These are phyloP conservation scores for Phytophthora megakarya DNA, from an alignment of 352 stramenopile species.

Conservation along the genomic window DNA sequence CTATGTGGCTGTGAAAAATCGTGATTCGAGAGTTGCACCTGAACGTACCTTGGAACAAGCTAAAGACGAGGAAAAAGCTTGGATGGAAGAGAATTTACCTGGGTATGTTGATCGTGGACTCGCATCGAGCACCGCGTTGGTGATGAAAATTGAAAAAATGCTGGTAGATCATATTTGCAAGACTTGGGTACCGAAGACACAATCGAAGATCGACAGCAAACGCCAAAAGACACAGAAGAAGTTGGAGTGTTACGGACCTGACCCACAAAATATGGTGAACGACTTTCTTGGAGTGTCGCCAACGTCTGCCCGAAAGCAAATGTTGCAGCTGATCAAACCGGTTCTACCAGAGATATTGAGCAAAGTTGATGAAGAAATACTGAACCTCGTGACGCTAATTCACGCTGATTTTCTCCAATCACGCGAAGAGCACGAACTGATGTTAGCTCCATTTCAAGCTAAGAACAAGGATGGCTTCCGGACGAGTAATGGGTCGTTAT, in stretches of 20 bases:
- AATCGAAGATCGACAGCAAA: conserved; percentile 15
- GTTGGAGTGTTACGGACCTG: conserved; percentile 17
- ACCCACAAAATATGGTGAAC: conserved; percentile 28
- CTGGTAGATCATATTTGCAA: conserved; percentile 35
- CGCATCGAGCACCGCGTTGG: conserved; percentile 36
- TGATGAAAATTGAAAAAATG: conserved; percentile 42
- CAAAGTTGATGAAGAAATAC: conserved; percentile 25
- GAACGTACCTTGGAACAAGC: conserved; percentile 27
- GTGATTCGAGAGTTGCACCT: conserved; percentile 28
- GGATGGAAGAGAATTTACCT: conserved; percentile 34
- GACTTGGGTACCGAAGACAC: conserved; percentile 32
- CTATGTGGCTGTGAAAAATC: conserved; percentile 48
- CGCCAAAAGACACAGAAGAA: not conserved
- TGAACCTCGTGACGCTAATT: conserved; percentile 18
- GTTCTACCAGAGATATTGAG: conserved; percentile 27
- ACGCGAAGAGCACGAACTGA: conserved; percentile 29
- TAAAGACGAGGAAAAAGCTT: conserved; percentile 34
- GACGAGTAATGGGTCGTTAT: conserved; percentile 2
- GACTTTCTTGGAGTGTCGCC: conserved; percentile 18
- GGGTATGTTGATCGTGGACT: conserved; percentile 30
- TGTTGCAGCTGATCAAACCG: conserved; percentile 23
- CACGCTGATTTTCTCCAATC: conserved; percentile 29
- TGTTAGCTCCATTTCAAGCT: conserved; percentile 20
- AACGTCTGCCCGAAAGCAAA: conserved; percentile 10
- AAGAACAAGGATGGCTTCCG: conserved; percentile 3